phyloP scores from a whole-genome alignment of 1,139 yeast species.

The Pneumocystis wakefieldiae region DNA sequence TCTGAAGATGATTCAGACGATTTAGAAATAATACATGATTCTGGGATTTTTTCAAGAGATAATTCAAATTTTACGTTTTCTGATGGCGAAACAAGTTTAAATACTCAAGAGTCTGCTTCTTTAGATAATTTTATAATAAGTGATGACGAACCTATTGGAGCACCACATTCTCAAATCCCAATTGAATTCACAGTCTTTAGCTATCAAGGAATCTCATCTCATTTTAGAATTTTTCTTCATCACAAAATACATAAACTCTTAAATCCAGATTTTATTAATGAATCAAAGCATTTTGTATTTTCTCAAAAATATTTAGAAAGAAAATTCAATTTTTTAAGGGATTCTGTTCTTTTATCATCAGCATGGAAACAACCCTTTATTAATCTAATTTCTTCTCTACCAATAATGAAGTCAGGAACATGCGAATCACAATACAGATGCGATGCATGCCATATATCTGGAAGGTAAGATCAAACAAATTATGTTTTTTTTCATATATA shows the following conservation, averaged over 20 bases:
- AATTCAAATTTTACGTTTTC: not conserved
- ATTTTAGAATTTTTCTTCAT: not conserved
- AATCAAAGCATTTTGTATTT: not conserved
- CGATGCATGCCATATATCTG: slow-evolving; percentile 1
- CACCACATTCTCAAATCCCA: not conserved
- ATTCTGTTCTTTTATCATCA: not conserved
- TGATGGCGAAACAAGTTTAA: slow-evolving; percentile 16
- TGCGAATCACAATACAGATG: not conserved
- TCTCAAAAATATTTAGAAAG: not conserved
- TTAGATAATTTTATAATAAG: not conserved
- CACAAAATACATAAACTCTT: not conserved
- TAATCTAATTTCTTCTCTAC: not conserved
- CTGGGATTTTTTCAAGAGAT: not conserved
- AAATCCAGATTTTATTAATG: not conserved
- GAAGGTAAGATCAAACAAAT: not conserved
- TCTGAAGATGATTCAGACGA: not conserved
- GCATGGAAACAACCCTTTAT: not conserved
- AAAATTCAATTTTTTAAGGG: not conserved
- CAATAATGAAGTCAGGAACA: not conserved
- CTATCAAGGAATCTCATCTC: not conserved
- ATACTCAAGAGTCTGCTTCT: slow-evolving; percentile 18
- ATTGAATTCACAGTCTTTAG: not conserved
- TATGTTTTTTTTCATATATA: not conserved
- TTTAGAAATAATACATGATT: not conserved
- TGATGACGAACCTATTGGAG: not conserved